Evolutionary conservation across 75 land plant species (phyloP), one percentile per base, ranked within the genome.

Genomic region (Isoetes taiwanensis): DNA sequence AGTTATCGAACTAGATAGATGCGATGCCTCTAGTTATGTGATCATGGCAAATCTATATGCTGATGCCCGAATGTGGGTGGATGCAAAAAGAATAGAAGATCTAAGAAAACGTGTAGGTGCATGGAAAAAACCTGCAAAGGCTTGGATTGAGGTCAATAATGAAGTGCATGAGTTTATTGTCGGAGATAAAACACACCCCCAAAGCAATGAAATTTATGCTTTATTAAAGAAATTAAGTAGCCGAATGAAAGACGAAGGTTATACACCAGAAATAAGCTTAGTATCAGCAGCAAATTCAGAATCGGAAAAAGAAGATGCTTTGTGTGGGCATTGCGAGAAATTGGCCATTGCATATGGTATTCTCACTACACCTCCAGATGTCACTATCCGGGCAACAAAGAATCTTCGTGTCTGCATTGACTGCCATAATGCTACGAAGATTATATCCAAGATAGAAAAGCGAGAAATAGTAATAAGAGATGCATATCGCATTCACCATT

Each of bases 171-270:
- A 56, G 28, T 80, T 80, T 56, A 34, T 67, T 16, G 81, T 67
- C 1, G 76, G 72, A 32, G 83, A 73, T 56, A 59, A 28, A 17
- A 57, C 76, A 5, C 76, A 80, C n/a, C 59, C 72, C 46, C 61
- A 33, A 34, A 61, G 61, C 0, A 42, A 63, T 9, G 76, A 66
- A 41, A 80, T 80, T 28, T 66, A 46, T 52, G 41, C 20, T 20
- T 42, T 55, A 17, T 30, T 73, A 56, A 55, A 58, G 26, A 34
- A 77, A 40, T 30, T 78, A 21, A 69, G 56, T 30, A 61, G 3
- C 39, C 62, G 54, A 39, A 77, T 77, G 71, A 78, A 39, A 68
- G 80, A 70, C 60, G 71, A 66, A 63, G 74, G 83, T 11, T 73
- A 80, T 54, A 68, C 67, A 1, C 81, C 80, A 17, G 70, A 67